Evolutionary conservation across 2,329 filamentous ascomycete genomes (phyloP), one percentile per base, ranked within the genome.

Genomic region (Chaetomiaceae sp.): DNA sequence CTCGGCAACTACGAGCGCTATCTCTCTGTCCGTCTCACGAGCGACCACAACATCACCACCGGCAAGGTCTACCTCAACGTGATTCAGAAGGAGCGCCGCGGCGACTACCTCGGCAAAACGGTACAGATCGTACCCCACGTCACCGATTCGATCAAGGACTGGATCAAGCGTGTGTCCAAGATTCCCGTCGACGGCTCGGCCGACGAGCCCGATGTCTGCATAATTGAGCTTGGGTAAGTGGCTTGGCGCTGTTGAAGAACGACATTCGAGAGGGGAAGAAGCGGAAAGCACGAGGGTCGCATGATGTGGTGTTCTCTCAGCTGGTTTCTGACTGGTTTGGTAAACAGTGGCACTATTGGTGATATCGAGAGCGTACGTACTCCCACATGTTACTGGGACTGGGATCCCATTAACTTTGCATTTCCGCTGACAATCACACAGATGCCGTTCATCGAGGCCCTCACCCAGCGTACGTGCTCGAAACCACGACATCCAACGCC

Each of bases 31-130:
- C 86, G 83, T 45, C 75, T 97, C 51, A 88, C 81, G 8, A 76
- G 83, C 51, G 89, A 95, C 58, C 88, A 91, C 73, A 97, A 97
- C 68, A 95, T 98, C 68, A 98, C 93, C 3, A 95, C 91, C 6
- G 93, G 93, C 62, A 96, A 97, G 73, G 88, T 97, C 57, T 97
- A 96, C 69, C 77, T 88, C 61, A 81, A 86, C 59, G 90, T 96
- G 44, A 89, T 95, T 59, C 80, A 89, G 60, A 81, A 79, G 50
- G 77, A 80, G 61, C 69, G 77, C 20, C 67, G 68, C 33, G 78
- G 78, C 45, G 83, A 93, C 63, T 97, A 95, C 60, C 78, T 97
- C 11, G 91, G 91, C 55, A 83, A 85, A 65, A 89, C 90, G 15
- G 84, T 94, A 14, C 89, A 96, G 67, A 85, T 94, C 33, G 89